phyloP scores from a whole-genome alignment of 306 rosid genomes.

The Betula pendula region DNA sequence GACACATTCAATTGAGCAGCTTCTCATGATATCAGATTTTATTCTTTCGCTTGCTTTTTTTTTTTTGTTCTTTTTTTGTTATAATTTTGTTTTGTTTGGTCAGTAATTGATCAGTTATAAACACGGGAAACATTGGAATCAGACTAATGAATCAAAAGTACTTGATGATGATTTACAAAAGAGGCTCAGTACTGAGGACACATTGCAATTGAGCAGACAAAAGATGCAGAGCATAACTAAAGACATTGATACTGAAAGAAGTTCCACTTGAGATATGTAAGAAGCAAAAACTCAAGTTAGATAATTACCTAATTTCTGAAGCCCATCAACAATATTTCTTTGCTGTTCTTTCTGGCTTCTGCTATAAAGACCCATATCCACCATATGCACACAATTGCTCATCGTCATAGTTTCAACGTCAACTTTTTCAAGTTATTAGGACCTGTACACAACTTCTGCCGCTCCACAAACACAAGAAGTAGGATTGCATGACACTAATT shows the following conservation, averaged over 20 bases:
- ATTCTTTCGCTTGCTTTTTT: neutral
- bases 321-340: neutral
- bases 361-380: too few relatives aligned
- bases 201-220: neutral
- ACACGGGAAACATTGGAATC: neutral
- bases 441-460: neutral
- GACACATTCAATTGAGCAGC: neutral
- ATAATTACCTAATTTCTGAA: too few relatives aligned
- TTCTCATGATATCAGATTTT: neutral
- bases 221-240: too few relatives aligned
- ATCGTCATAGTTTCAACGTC: too few relatives aligned
- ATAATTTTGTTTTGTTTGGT: neutral
- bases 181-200: neutral
- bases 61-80: neutral
- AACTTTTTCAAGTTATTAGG: too few relatives aligned
- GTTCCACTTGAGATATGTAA: too few relatives aligned
- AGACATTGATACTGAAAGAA: too few relatives aligned
- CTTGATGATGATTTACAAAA: neutral
- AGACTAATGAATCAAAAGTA: neutral
- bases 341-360: neutral
- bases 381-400: too few relatives aligned
- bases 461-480: neutral
- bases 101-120: neutral
- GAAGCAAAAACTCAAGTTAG: too few relatives aligned
- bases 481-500: neutral